Conservation (phyloP, 495 filamentous ascomycete genomes). For the Penicillium dipodomyicola region DNA sequence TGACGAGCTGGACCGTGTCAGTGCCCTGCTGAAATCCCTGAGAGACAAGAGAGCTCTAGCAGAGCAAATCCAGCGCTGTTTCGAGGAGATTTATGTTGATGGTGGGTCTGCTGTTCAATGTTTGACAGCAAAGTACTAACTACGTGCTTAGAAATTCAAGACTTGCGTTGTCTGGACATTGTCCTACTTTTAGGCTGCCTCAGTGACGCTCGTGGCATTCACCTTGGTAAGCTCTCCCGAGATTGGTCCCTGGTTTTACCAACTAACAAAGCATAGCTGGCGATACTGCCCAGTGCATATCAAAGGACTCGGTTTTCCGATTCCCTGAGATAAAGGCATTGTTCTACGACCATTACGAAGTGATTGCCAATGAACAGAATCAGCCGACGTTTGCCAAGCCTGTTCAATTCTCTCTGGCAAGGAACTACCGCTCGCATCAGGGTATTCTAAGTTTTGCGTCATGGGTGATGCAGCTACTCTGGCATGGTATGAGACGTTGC, state of each 20-base stretch:
- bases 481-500: slow-evolving; percentile 10
- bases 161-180: slow-evolving; percentile 39
- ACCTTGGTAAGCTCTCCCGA: slow-evolving; percentile 29
- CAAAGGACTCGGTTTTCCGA: slow-evolving; percentile 43
- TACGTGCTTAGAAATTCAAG: slow-evolving; percentile 38
- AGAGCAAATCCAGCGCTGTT: slow-evolving; percentile 21
- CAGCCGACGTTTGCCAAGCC: slow-evolving; percentile 27
- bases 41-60: slow-evolving; percentile 13
- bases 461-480: slow-evolving; percentile 33
- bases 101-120: slow-evolving; percentile 16
- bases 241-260: background rate
- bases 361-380: slow-evolving; percentile 9
- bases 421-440: slow-evolving; percentile 47
- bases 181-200: slow-evolving; percentile 36
- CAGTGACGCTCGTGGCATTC: slow-evolving; percentile 33
- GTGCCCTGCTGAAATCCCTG: slow-evolving; percentile 19
- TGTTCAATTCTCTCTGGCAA: slow-evolving; percentile 27
- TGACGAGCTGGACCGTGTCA: slow-evolving; percentile 39
- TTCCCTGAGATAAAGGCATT: slow-evolving; percentile 43
- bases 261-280: slow-evolving; percentile 28
- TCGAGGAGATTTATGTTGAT: slow-evolving; percentile 48
- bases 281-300: slow-evolving; percentile 47
- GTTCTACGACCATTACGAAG: slow-evolving; percentile 34
- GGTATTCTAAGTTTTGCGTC: slow-evolving; percentile 44
- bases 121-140: slow-evolving; percentile 7